phyloP scores from a whole-genome alignment of 2,329 filamentous ascomycete genomes.

The Rutstroemia sp. region DNA sequence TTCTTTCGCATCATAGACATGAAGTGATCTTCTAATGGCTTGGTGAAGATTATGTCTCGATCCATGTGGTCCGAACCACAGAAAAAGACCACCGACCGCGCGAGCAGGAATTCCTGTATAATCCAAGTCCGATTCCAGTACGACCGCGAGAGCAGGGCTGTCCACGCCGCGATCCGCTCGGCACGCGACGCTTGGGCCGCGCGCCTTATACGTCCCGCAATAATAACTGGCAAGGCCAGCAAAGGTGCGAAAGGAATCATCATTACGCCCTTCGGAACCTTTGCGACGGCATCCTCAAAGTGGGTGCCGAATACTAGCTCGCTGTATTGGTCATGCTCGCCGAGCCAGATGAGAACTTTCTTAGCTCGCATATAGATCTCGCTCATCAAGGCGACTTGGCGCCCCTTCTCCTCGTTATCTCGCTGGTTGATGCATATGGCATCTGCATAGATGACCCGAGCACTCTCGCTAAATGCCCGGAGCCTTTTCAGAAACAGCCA shows the following conservation, averaged over 20 bases:
- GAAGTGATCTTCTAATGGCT: constrained; percentile 1
- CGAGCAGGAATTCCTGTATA: constrained; percentile 7
- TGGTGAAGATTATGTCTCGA: not conserved
- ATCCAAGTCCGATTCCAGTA: constrained; percentile 10
- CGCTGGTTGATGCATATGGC: constrained; percentile 12
- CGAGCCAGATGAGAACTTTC: constrained; percentile 8
- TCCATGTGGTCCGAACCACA: constrained; percentile 2
- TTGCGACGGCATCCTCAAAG: not conserved
- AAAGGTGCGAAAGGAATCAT: not conserved
- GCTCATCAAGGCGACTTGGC: constrained; percentile 8
- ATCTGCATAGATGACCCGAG: constrained; percentile 4
- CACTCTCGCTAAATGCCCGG: not conserved
- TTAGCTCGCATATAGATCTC: constrained; percentile 7
- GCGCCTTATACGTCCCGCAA: not conserved
- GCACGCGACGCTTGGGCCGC: not conserved
- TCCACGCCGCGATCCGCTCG: not conserved
- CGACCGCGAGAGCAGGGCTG: constrained; percentile 2
- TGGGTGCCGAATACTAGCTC: constrained; percentile 2
- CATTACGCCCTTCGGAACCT: not conserved
- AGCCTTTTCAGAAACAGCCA: not conserved
- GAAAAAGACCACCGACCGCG: not conserved
- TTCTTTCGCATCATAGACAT: not conserved
- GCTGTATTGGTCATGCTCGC: constrained; percentile 4
- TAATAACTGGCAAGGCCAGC: not conserved
- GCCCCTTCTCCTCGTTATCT: constrained; percentile 7